These are phyloP conservation scores for Cryphonectria naterciae DNA, from an alignment of 2,329 filamentous ascomycete species.

Conservation along the genomic window DNA sequence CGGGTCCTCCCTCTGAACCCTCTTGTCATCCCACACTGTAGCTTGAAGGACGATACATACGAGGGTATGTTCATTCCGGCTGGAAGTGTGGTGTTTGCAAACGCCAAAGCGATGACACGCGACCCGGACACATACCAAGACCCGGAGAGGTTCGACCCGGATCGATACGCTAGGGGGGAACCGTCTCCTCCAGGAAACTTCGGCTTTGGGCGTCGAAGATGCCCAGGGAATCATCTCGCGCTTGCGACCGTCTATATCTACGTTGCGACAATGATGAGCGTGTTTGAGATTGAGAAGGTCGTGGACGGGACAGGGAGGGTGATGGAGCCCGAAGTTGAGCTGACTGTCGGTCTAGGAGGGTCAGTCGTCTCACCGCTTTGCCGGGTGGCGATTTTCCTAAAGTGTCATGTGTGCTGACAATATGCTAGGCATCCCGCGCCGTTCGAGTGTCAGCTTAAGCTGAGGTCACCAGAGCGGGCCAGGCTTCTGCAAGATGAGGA, in stretches of 20 bases:
- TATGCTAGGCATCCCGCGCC: constrained; percentile 30
- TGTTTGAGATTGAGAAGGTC: constrained; percentile 30
- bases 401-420: background rate
- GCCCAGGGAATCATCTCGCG: constrained; percentile 36
- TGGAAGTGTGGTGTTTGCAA: constrained; percentile 47
- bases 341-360: constrained; percentile 33
- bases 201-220: constrained; percentile 55
- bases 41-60: constrained; percentile 60
- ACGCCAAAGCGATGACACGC: constrained; percentile 49
- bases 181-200: constrained; percentile 53
- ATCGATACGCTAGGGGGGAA: constrained; percentile 51
- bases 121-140: constrained; percentile 46
- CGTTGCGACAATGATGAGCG: constrained; percentile 41
- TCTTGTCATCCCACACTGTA: constrained; percentile 58
- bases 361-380: constrained; percentile 15
- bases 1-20: constrained; percentile 51
- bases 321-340: constrained; percentile 30
- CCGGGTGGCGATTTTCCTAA: background rate
- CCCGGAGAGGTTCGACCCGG: constrained; percentile 50
- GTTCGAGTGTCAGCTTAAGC: constrained; percentile 30
- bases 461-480: constrained; percentile 23
- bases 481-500: constrained; percentile 14
- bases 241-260: constrained; percentile 42
- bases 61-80: constrained; percentile 60
- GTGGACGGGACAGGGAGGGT: constrained; percentile 29